A percentile compares a stretch with the other conserved stretches of the same genome.
Evolutionary conservation across 192 early-diverging fungal genomes (phyloP).

Genomic region (Thamnidium elegans): DNA sequence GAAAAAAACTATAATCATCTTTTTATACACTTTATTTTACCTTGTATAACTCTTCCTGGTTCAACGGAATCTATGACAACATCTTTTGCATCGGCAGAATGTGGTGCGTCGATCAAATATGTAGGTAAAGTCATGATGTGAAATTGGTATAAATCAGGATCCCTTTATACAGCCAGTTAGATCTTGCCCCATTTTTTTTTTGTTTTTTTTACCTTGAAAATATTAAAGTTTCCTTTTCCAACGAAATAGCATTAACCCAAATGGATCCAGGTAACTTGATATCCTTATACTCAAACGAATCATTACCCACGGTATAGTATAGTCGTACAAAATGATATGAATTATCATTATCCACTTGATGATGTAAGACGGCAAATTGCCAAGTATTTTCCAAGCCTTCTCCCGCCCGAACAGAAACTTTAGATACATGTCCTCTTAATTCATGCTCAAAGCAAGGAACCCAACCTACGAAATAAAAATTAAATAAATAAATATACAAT

Average conservation of each 20-base stretch:
- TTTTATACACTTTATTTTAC: not conserved
- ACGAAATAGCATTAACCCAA: conserved; percentile 28
- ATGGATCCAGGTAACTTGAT: conserved; percentile 26
- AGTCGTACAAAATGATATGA: conserved; percentile 25
- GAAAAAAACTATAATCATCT: not conserved
- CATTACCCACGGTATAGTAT: conserved; percentile 12
- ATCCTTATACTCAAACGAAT: conserved; percentile 27
- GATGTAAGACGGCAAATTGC: conserved; percentile 29
- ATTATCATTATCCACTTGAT: conserved; percentile 25
- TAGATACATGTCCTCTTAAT: conserved; percentile 27
- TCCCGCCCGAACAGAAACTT: conserved; percentile 7
- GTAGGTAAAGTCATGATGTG: conserved; percentile 9
- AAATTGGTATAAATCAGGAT: conserved; percentile 24
- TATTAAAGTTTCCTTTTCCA: conserved; percentile 27
- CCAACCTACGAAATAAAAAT: conserved; percentile 16
- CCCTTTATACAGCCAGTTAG: not conserved
- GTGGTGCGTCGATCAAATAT: conserved; percentile 11
- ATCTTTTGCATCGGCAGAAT: conserved; percentile 11
- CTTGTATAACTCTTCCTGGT: conserved; percentile 5
- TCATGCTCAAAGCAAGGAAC: conserved; percentile 17
- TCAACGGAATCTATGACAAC: conserved; percentile 7
- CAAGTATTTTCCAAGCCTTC: not conserved
- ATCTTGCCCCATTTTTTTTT: not conserved
- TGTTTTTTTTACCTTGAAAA: conserved; percentile 31
- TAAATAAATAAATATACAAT: not conserved